Base-by-base conservation (phyloP, 179 eudicot species). In the Spergularia azorica region DNA sequence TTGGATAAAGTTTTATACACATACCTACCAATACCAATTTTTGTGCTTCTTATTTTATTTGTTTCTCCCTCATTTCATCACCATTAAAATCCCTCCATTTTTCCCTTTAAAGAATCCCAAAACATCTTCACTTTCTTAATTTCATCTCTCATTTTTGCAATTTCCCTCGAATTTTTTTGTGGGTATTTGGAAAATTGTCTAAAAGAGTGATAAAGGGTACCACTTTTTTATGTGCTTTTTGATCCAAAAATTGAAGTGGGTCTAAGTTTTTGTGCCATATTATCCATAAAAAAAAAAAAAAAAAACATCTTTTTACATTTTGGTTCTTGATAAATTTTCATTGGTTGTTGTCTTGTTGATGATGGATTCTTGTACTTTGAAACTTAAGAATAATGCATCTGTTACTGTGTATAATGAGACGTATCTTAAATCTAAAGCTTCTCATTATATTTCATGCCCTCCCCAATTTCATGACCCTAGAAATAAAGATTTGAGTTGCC, bases 281-380 rank as follows among this genome's bases (percentile, higher is more conserved):
- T 52, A 81, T 74, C 73, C 74, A 54, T 13, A 13, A 66, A 72
- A 50, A 76, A 72, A 46, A 18, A 18, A 11, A 48, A 11, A 2
- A 16, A 8, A 10, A 26, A 16, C 17, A 14, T 60, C 26, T 43
- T 20, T 41, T 32, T 60, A 9, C 32, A 50, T 72, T 16, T 72
- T 72, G 32, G 2, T 51, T 21, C 15, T 52, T 18, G 32, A 26
- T 26, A 26, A 26, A 26, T 60, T 60, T 54, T n/a, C 72, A 36
- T 36, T 18, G 43, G 18, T 17, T 64, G 14, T 12, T 48, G 41
- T 17, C 26, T 67, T 3, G 13, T 74, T 16, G 41, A 75, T 57
- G 56, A 89, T 90, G 92, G 84, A 90, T 84, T 86, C 80, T 82
- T 84, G 78, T 82, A 85, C 87, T 58, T 77, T 89, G 82, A 88